phyloP scores from a whole-genome alignment of 2,329 filamentous ascomycete species.

The Akanthomyces lecanii region DNA sequence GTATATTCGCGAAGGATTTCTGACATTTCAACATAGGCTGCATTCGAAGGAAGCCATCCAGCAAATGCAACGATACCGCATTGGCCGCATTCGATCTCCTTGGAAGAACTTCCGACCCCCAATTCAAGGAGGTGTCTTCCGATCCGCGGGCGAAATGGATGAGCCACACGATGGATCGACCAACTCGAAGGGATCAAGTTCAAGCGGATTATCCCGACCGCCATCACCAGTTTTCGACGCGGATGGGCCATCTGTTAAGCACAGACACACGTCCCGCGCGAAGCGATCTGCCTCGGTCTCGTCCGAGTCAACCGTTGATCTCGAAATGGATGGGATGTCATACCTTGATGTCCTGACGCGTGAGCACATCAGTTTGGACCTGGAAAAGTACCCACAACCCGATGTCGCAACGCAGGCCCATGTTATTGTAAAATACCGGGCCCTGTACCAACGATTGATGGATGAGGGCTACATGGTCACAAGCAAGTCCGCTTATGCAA shows the following conservation, averaged over 20 bases:
- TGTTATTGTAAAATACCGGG: conserved; percentile 79
- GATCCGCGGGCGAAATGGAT: conserved; percentile 36
- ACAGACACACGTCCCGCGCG: conserved; percentile 24
- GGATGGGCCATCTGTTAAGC: conserved; percentile 26
- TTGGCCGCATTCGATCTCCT: conserved; percentile 72
- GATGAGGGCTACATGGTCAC: conserved; percentile 77
- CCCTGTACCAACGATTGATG: conserved; percentile 65
- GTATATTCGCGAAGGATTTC: background rate
- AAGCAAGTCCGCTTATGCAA: conserved; percentile 73
- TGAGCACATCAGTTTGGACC: conserved; percentile 69
- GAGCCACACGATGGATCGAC: conserved; percentile 18
- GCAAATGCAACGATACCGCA: conserved; percentile 76
- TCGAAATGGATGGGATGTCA: conserved; percentile 50
- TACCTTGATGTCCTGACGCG: conserved; percentile 70
- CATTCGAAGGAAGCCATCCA: conserved; percentile 75
- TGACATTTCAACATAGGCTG: conserved; percentile 50
- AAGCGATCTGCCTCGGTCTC: conserved; percentile 50
- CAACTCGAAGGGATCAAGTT: conserved; percentile 22
- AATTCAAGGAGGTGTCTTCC: conserved; percentile 82
- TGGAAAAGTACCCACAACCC: conserved; percentile 72
- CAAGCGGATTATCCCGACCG: conserved; percentile 50
- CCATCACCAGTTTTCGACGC: conserved; percentile 49
- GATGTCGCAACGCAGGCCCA: conserved; percentile 67
- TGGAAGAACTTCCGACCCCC: conserved; percentile 90
- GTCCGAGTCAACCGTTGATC: conserved; percentile 53